Evolutionary conservation across 208 protist genomes (phyloP).

Genomic region (Wallacemonas sp.): DNA sequence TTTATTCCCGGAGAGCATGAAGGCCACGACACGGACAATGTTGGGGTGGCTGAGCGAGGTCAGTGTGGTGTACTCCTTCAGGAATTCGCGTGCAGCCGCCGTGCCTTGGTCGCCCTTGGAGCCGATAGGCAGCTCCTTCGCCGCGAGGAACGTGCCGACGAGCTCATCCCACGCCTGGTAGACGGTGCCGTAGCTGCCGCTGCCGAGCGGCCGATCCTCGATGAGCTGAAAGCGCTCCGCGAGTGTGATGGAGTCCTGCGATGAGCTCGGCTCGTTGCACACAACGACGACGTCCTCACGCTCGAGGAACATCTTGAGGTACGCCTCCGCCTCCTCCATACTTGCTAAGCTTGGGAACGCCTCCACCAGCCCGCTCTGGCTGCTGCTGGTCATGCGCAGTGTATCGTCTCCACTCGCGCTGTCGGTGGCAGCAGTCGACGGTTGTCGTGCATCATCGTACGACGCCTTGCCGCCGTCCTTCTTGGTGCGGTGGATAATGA

Average conservation of each 20-base stretch:
- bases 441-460: no score
- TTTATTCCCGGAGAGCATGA: constrained; percentile 42
- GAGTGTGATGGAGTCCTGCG: constrained; percentile 40
- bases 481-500: not conserved
- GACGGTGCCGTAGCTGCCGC: constrained; percentile 51
- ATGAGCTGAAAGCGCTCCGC: constrained; percentile 53
- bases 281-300: constrained; percentile 56
- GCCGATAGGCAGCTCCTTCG: constrained; percentile 63
- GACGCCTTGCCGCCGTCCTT: not conserved
- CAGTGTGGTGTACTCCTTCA: constrained; percentile 69
- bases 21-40: constrained; percentile 66
- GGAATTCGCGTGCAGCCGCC: constrained; percentile 43
- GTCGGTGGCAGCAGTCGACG: not conserved
- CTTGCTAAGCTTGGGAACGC: not conserved
- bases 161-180: constrained; percentile 64
- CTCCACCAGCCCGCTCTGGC: not conserved
- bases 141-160: constrained; percentile 53
- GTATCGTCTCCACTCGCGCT: not conserved
- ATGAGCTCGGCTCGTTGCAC: constrained; percentile 49
- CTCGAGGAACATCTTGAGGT: constrained; percentile 20
- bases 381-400: not conserved
- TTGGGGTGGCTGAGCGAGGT: constrained; percentile 60
- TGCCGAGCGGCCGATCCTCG: constrained; percentile 26
- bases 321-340: not conserved
- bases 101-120: constrained; percentile 15